Conservation (phyloP, 202 grass and related monocot species). For the Bolboschoenoplectus hybrid region DNA sequence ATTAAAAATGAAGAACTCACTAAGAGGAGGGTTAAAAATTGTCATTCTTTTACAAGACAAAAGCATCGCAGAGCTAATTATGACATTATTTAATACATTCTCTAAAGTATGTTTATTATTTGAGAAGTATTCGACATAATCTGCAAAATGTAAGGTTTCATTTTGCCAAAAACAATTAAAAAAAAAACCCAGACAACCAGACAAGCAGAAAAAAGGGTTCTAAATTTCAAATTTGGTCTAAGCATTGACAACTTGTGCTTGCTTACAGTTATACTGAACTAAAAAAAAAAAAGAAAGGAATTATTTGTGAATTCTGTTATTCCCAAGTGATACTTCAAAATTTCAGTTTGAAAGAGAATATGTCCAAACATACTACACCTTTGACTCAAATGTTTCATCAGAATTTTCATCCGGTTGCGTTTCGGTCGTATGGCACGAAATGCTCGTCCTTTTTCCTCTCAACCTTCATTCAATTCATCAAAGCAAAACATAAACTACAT, state of each 20-base stretch:
- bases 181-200: neutral
- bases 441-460: conserved; percentile 35
- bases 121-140: neutral
- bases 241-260: neutral
- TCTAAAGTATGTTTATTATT: neutral
- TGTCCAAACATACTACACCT: conserved; percentile 16
- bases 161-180: neutral
- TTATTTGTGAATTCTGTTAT: neutral
- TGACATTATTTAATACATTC: neutral
- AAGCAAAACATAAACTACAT: conserved; percentile 19
- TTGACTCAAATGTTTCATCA: conserved; percentile 42
- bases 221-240: neutral
- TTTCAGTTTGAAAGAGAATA: neutral
- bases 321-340: neutral
- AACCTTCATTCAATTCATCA: conserved; percentile 41
- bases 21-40: neutral
- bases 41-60: neutral
- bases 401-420: conserved; percentile 61
- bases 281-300: neutral
- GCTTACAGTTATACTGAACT: conserved; percentile 21
- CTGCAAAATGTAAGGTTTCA: neutral
- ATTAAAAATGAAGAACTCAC: neutral
- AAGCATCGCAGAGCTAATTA: neutral
- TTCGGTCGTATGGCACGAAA: conserved; percentile 56
- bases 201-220: neutral